A percentile compares a stretch with the other conserved stretches of the same genome.
These are phyloP conservation scores for Biscutella auriculata DNA, from an alignment of 441 rosid genomes.

Conservation along the genomic window DNA sequence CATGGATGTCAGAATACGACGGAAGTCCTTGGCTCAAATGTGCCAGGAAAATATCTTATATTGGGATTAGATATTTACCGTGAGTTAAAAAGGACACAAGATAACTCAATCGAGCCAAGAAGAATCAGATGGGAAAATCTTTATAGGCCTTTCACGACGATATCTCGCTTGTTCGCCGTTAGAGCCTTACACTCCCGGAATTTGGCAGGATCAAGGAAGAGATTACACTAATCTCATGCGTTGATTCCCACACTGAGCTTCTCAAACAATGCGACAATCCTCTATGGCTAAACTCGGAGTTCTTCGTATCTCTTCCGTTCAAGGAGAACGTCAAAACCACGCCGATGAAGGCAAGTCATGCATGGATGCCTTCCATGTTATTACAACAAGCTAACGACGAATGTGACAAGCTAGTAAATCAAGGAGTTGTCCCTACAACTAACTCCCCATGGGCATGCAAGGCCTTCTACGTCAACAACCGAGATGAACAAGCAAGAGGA, in stretches of 20 bases:
- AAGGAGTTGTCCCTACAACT: background rate
- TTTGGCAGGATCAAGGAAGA: background rate
- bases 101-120: background rate
- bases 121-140: background rate
- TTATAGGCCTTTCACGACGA: background rate
- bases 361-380: background rate
- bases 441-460: background rate
- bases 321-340: background rate
- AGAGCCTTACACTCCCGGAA: rapidly evolving
- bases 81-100: background rate
- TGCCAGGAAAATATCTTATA: background rate
- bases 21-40: background rate
- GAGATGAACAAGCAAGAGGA: background rate
- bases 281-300: background rate
- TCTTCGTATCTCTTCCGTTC: background rate
- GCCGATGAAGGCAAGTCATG: background rate
- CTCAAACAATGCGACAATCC: background rate
- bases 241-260: background rate
- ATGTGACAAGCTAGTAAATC: background rate
- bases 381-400: background rate
- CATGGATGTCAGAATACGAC: background rate
- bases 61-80: background rate
- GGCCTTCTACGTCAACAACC: background rate
- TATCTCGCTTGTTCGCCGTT: background rate
- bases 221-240: background rate